A percentile compares a stretch with the other conserved stretches of the same genome.
phyloP scores from a whole-genome alignment of 2,329 filamentous ascomycete species.

The Dactylellina cionopaga region DNA sequence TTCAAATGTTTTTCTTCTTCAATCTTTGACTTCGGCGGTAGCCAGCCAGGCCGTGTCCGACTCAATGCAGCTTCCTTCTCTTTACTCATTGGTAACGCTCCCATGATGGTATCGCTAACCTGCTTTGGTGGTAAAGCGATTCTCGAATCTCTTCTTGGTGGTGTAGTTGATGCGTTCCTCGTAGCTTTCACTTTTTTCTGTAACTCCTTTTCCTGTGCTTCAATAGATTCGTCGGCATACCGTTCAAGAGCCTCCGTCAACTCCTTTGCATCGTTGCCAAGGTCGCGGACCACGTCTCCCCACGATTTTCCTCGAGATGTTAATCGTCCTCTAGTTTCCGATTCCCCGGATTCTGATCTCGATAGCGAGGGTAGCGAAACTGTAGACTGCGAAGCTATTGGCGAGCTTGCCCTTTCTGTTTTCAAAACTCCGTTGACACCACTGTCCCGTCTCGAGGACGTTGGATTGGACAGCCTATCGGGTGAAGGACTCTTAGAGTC shows the following conservation, averaged over 20 bases:
- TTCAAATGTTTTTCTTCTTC: constrained; percentile 90
- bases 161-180: constrained; percentile 30
- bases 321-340: constrained; percentile 49
- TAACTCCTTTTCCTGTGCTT: constrained; percentile 65
- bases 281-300: constrained; percentile 74
- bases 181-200: constrained; percentile 58
- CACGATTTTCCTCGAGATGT: constrained; percentile 76
- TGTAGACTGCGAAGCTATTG: constrained; percentile 57
- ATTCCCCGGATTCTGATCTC: constrained; percentile 33
- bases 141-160: constrained; percentile 39
- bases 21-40: constrained; percentile 85
- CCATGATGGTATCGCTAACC: constrained; percentile 77
- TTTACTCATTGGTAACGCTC: constrained; percentile 82
- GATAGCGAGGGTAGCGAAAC: constrained; percentile 41
- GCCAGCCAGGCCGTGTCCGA: constrained; percentile 82
- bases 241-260: constrained; percentile 83
- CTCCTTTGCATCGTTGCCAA: constrained; percentile 77
- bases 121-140: constrained; percentile 62
- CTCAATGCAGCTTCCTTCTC: constrained; percentile 87
- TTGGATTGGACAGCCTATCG: constrained; percentile 66
- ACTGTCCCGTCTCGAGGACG: constrained; percentile 58
- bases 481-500: constrained; percentile 64
- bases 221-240: constrained; percentile 72
- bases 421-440: constrained; percentile 59
- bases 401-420: constrained; percentile 64